Conservation (phyloP, 495 filamentous ascomycete genomes). For the Neurospora discreta region DNA sequence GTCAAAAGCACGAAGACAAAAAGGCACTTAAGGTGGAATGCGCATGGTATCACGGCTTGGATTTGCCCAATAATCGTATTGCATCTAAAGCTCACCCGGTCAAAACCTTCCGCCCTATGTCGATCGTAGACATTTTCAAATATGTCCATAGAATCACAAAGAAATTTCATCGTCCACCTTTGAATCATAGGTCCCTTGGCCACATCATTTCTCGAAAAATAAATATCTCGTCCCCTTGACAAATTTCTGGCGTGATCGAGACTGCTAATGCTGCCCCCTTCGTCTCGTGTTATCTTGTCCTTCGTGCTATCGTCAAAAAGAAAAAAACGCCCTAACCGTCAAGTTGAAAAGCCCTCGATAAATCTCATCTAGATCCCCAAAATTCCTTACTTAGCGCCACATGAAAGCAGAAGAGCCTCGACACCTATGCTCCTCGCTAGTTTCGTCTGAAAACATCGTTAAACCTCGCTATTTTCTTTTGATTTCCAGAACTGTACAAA, state of each 20-base stretch:
- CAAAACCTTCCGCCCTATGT: not conserved
- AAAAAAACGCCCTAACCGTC: slow-evolving; percentile 8
- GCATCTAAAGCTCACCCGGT: not conserved
- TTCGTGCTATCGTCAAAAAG: slow-evolving; percentile 32
- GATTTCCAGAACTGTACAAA: slow-evolving; percentile 79
- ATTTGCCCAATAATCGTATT: not conserved
- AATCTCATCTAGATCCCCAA: slow-evolving; percentile 1
- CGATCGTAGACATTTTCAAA: slow-evolving; percentile 11
- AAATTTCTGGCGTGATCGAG: not conserved
- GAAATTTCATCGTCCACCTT: slow-evolving; percentile 16
- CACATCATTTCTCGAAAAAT: slow-evolving; percentile 15
- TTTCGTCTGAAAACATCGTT: not conserved
- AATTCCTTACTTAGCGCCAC: slow-evolving; percentile 1
- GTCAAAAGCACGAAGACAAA: not conserved
- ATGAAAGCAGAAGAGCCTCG: not conserved
- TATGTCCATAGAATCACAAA: slow-evolving; percentile 33
- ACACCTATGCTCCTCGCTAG: not conserved
- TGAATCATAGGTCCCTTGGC: slow-evolving; percentile 22
- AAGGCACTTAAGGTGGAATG: too few relatives aligned
- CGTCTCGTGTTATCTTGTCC: slow-evolving; percentile 14
- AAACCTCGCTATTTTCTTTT: slow-evolving; percentile 23
- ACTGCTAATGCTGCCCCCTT: not conserved
- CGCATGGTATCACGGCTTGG: not conserved
- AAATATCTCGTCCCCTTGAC: slow-evolving; percentile 12
- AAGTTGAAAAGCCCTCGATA: slow-evolving; percentile 12